phyloP scores from a whole-genome alignment of 2,329 filamentous ascomycete species.

The Alternaria novae-zelandiae region DNA sequence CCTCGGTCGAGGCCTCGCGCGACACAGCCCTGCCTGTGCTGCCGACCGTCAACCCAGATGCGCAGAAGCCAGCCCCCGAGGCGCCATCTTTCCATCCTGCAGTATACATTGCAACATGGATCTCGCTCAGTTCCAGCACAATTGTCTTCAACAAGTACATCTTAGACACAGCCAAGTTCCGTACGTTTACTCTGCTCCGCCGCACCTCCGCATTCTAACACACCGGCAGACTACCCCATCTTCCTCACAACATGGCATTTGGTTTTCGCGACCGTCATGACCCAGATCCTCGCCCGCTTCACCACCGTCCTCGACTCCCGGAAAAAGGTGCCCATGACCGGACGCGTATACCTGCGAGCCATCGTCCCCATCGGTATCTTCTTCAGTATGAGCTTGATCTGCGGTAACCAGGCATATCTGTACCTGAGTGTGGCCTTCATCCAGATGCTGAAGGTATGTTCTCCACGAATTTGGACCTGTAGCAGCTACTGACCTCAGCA shows the following conservation, averaged over 20 bases:
- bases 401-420: slow-evolving; percentile 92
- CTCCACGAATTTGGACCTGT: background rate
- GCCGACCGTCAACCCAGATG: slow-evolving; percentile 79
- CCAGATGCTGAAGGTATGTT: slow-evolving; percentile 91
- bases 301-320: slow-evolving; percentile 90
- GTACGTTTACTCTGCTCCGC: slow-evolving; percentile 58
- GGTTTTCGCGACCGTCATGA: slow-evolving; percentile 90
- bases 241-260: slow-evolving; percentile 92
- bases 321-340: slow-evolving; percentile 97
- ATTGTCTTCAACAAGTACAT: slow-evolving; percentile 99
- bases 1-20: slow-evolving; percentile 77
- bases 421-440: slow-evolving; percentile 97
- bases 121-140: slow-evolving; percentile 87
- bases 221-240: slow-evolving; percentile 55
- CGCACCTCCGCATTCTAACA: slow-evolving; percentile 35
- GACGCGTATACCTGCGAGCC: slow-evolving; percentile 87
- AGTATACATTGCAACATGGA: slow-evolving; percentile 90
- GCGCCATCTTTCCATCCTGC: slow-evolving; percentile 72
- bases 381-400: slow-evolving; percentile 95
- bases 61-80: slow-evolving; percentile 71
- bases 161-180: slow-evolving; percentile 82
- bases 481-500: slow-evolving; percentile 44
- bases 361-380: slow-evolving; percentile 95
- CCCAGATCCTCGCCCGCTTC: slow-evolving; percentile 88
- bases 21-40: slow-evolving; percentile 68